These are phyloP conservation scores for Alternaria gansuensis DNA, from an alignment of 2,329 filamentous ascomycete genomes.

Conservation along the genomic window DNA sequence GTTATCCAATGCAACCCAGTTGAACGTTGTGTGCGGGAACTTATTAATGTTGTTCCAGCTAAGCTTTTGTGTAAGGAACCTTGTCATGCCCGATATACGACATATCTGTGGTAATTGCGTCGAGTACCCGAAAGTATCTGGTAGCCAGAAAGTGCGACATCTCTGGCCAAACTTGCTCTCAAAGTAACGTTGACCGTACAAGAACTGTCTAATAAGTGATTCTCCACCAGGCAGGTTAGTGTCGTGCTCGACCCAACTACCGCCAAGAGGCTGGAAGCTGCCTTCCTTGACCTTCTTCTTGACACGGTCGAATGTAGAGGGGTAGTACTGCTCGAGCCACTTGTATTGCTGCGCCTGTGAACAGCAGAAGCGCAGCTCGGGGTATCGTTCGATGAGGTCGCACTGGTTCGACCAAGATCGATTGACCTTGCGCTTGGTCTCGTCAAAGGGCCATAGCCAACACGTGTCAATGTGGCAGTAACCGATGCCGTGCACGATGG, in stretches of 20 bases:
- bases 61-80: slow-evolving; percentile 97
- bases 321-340: slow-evolving; percentile 92
- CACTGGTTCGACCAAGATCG: slow-evolving; percentile 98
- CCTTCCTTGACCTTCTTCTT: slow-evolving; percentile 90
- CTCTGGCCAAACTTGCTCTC: slow-evolving; percentile 90
- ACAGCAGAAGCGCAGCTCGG: slow-evolving; percentile 89
- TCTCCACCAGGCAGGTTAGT: slow-evolving; percentile 97
- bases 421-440: slow-evolving; percentile 95
- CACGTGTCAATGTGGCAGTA: slow-evolving; percentile 98
- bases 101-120: slow-evolving; percentile 93
- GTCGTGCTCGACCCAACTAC: slow-evolving; percentile 98
- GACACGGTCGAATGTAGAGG: slow-evolving; percentile 86
- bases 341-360: slow-evolving; percentile 98
- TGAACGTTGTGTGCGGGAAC: slow-evolving; percentile 98
- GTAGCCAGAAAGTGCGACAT: slow-evolving; percentile 94
- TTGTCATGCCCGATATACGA: slow-evolving; percentile 90
- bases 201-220: slow-evolving; percentile 89
- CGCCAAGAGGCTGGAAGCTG: slow-evolving; percentile 92
- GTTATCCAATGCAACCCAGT: slow-evolving; percentile 95
- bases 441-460: slow-evolving; percentile 98
- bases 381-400: slow-evolving; percentile 92
- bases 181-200: slow-evolving; percentile 95
- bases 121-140: slow-evolving; percentile 97
- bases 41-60: slow-evolving; percentile 99
- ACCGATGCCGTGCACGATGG: slow-evolving; percentile 86